Conservation (phyloP, 768 basidiomycete genomes). For the Vishniacozyma victoriae region DNA sequence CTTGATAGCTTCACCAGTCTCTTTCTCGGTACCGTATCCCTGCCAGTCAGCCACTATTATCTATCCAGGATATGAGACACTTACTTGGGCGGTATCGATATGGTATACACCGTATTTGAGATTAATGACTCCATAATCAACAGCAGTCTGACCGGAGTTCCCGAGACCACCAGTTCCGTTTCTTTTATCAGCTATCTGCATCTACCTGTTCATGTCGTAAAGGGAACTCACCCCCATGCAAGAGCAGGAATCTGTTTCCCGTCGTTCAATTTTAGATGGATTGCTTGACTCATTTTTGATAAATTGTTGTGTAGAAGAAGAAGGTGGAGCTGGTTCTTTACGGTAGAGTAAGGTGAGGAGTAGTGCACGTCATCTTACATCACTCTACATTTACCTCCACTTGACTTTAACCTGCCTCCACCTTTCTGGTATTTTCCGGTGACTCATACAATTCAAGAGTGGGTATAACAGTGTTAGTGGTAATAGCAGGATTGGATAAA, state of each 20-base stretch:
- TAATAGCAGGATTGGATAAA: too few relatives aligned
- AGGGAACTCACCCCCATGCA: slow-evolving; percentile 37
- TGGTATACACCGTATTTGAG: slow-evolving; percentile 33
- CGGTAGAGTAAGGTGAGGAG: too few relatives aligned
- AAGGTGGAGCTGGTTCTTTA: too few relatives aligned
- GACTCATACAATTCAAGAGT: too few relatives aligned
- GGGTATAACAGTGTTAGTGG: too few relatives aligned
- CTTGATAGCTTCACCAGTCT: slow-evolving; percentile 22
- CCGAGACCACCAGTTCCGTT: slow-evolving; percentile 9
- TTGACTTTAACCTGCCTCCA: too few relatives aligned
- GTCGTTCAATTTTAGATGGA: slow-evolving; percentile 39
- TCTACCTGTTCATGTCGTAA: background rate
- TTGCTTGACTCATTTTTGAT: too few relatives aligned
- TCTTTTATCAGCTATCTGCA: too few relatives aligned
- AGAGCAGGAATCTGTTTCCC: slow-evolving; percentile 39
- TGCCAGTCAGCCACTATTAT: background rate
- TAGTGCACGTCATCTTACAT: too few relatives aligned
- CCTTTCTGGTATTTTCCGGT: too few relatives aligned
- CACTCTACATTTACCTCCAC: too few relatives aligned
- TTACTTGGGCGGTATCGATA: slow-evolving; percentile 40
- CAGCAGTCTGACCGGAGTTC: slow-evolving; percentile 15
- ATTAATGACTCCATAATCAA: slow-evolving; percentile 15
- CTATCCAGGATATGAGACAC: background rate
- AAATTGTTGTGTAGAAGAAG: too few relatives aligned
- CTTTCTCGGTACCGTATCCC: slow-evolving; percentile 36